phyloP scores from a whole-genome alignment of 1,284 basidiomycete species.

The Phylloboletellus chloephorus region DNA sequence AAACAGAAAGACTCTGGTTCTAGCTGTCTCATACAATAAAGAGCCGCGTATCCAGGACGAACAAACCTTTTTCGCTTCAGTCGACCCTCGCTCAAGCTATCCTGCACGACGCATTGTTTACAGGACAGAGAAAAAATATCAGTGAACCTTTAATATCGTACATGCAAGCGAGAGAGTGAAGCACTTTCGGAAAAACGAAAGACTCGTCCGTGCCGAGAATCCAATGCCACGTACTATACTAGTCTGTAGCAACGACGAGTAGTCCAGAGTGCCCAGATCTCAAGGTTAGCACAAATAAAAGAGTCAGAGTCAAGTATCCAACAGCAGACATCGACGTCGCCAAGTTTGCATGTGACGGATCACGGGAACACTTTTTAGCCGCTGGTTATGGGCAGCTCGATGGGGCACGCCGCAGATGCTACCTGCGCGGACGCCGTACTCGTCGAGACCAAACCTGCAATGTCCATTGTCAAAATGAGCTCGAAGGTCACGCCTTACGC shows the following conservation, averaged over 20 bases:
- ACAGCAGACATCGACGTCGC: constrained; percentile 1
- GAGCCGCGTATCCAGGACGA: too few relatives aligned
- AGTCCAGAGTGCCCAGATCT: constrained; percentile 13
- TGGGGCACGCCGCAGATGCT: constrained; percentile 65
- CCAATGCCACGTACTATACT: not conserved
- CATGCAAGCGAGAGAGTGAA: not conserved
- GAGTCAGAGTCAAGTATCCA: constrained; percentile 14
- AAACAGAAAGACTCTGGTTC: constrained; percentile 4
- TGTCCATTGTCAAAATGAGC: constrained; percentile 62
- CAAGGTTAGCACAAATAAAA: constrained; percentile 9
- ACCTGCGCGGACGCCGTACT: constrained; percentile 54
- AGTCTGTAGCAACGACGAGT: not conserved
- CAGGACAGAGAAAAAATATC: constrained; percentile 9
- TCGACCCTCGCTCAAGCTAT: not conserved
- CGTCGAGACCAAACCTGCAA: constrained; percentile 60
- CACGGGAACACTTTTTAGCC: constrained; percentile 6
- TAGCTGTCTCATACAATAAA: constrained; percentile 12
- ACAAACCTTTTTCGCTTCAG: too few relatives aligned
- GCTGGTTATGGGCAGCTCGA: constrained; percentile 56
- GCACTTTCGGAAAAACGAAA: not conserved
- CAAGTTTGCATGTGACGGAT: not conserved
- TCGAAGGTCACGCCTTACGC: constrained; percentile 59
- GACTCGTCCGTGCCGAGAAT: constrained; percentile 7
- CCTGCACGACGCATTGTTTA: constrained; percentile 8
- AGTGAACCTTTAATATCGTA: constrained; percentile 9